Evolutionary conservation across 2,329 filamentous ascomycete species (phyloP), one percentile per base, ranked within the genome.

Genomic region (Monilinia polystroma): DNA sequence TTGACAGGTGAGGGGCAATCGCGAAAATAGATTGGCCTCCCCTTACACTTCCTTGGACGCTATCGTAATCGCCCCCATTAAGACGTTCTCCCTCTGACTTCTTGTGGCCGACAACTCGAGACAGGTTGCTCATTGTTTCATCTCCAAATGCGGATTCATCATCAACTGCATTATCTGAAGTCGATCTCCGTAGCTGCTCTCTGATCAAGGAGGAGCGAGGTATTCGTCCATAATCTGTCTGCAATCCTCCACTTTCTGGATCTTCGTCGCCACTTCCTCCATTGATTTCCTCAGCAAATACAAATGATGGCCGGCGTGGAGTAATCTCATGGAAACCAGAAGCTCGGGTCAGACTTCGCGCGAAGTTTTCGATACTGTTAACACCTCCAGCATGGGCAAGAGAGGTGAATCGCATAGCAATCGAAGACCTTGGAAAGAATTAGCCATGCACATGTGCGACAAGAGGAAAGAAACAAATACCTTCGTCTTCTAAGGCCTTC

Each of bases 321-420:
- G 95, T 89, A 72, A 97, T 91, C 77, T 97, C 93, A 70, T 87
- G 85, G 78, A 98, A 98, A 67, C 85, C 89, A 35, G 93, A 92
- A 49, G 94, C 94, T 76, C 94, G 88, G 78, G 94, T 92, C 90
- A 93, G 97, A 73, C 92, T 96, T 68, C 90, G 87, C 55, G 93
- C 91, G 76, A 98, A 98, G 74, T 93, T 96, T 75, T 95, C 90
- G 73, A 98, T 90, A 78, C 91, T 96, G 81, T 98, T 98, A 69
- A 93, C 90, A 62, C 94, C 94, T 70, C 94, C 95, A 58, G 91
- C 89, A 68, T 96, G 88, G 71, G 84, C 82, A 64, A 89, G 76
- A 64, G 82, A 81, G 35, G 84, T 79, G 47, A 91, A 78, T 45
- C 83, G 82, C 69, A 84, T 81, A 43, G 83, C 84, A 51, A 86